Evolutionary conservation across 2,329 filamentous ascomycete species (phyloP).

Genomic region (Scopulariopsis brevicaulis): DNA sequence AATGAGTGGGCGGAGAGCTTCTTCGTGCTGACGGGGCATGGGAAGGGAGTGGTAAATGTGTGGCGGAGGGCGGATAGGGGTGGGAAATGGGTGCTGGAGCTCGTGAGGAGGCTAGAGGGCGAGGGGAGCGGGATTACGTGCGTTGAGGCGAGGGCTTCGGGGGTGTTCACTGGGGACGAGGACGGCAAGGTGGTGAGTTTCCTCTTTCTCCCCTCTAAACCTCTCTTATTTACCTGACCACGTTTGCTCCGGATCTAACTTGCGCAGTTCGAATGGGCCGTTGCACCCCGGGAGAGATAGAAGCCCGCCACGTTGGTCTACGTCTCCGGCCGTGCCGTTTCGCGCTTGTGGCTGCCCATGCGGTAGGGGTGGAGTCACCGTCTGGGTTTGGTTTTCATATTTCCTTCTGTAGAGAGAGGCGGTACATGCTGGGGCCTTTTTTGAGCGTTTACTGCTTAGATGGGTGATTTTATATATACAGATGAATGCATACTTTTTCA

Average conservation of each 20-base stretch:
- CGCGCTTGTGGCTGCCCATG: neutral
- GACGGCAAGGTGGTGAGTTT: constrained; percentile 58
- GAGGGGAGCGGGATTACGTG: constrained; percentile 59
- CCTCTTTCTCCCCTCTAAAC: constrained; percentile 12
- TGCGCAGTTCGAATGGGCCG: neutral
- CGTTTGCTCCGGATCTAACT: neutral
- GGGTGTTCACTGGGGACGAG: constrained; percentile 90
- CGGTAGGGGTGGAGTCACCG: neutral
- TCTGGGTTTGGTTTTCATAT: neutral
- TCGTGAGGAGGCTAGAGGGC: constrained; percentile 68
- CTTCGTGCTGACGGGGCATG: constrained; percentile 82
- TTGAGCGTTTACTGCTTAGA: neutral
- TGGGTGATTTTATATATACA: neutral
- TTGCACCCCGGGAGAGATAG: neutral
- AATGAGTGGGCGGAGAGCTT: constrained; percentile 88
- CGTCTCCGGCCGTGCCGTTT: neutral
- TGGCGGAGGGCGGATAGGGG: constrained; percentile 45
- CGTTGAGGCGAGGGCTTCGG: constrained; percentile 69
- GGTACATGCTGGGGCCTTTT: neutral
- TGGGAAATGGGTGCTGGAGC: constrained; percentile 63
- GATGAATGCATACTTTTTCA: neutral
- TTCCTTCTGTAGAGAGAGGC: neutral
- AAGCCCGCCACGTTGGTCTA: neutral
- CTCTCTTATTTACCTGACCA: neutral
- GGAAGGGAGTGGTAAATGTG: constrained; percentile 71